Conservation (phyloP, 768 basidiomycete genomes). For the Tricholoma terreum region DNA sequence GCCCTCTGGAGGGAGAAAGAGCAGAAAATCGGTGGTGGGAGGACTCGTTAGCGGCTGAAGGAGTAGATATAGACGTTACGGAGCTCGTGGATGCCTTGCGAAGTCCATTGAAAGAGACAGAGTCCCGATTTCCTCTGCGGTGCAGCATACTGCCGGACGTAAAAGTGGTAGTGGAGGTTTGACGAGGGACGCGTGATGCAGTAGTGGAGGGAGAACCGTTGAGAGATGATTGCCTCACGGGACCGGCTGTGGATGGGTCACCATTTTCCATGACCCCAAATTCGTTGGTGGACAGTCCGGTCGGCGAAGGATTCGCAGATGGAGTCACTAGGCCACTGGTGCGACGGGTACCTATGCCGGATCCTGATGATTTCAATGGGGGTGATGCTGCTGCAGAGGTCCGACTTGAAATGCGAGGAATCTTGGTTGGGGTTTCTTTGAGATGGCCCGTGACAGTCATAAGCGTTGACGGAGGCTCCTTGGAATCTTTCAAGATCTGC, state of each 20-base stretch:
- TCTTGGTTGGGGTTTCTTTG: conserved; percentile 91
- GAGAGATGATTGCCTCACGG: conserved; percentile 50
- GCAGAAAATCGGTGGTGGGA: conserved; percentile 72
- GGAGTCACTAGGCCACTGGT: conserved; percentile 53
- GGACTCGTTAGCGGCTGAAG: conserved; percentile 40
- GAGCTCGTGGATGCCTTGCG: conserved; percentile 85
- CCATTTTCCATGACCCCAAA: conserved; percentile 77
- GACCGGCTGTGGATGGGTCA: conserved; percentile 41
- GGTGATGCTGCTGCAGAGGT: conserved; percentile 76
- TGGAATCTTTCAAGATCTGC: conserved; percentile 50
- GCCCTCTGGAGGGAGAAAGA: conserved; percentile 78
- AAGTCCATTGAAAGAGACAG: conserved; percentile 70
- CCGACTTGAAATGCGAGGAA: conserved; percentile 87
- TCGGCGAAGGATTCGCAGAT: conserved; percentile 67
- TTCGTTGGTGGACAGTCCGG: conserved; percentile 56
- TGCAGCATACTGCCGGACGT: conserved; percentile 38
- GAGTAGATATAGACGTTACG: conserved; percentile 62
- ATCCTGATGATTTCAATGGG: conserved; percentile 52
- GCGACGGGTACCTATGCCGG: conserved; percentile 54
- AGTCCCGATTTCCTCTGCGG: conserved; percentile 77
- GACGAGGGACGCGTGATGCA: conserved; percentile 63
- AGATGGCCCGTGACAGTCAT: conserved; percentile 48
- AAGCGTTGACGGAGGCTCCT: conserved; percentile 54
- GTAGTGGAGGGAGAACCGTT: conserved; percentile 63
- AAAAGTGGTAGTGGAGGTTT: conserved; percentile 46